A percentile compares a stretch with the other conserved stretches of the same genome.
Conservation (phyloP, 495 filamentous ascomycete species). For the Entonaema liquescens region DNA sequence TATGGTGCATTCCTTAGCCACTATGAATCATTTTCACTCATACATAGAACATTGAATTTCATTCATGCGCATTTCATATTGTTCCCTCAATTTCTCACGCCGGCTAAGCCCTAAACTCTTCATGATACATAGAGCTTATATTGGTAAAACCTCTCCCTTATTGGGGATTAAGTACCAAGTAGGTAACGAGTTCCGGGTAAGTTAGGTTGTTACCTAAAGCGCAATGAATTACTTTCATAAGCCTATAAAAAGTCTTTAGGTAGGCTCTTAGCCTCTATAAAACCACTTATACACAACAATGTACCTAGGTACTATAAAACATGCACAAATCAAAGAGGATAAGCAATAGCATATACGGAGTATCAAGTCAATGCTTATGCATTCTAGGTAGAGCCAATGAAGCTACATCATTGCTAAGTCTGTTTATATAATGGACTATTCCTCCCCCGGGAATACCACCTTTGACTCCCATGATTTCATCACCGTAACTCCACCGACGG, state of each 20-base stretch:
- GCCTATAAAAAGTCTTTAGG: too few relatives aligned
- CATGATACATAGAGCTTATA: too few relatives aligned
- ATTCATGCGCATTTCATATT: background rate
- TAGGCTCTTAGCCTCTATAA: too few relatives aligned
- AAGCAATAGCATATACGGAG: background rate
- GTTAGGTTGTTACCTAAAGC: background rate
- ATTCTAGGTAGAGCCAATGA: background rate
- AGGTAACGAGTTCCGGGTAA: background rate
- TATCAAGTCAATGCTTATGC: background rate
- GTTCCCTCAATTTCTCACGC: too few relatives aligned
- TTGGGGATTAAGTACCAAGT: too few relatives aligned
- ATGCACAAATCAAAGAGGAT: background rate
- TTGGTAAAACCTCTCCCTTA: too few relatives aligned
- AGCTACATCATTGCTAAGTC: background rate
- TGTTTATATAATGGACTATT: slow-evolving; percentile 14
- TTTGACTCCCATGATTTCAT: slow-evolving; percentile 11
- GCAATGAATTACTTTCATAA: background rate
- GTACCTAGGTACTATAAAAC: too few relatives aligned
- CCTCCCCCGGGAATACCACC: background rate
- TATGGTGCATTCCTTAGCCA: background rate
- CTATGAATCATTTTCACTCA: slow-evolving; percentile 39
- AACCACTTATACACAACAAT: background rate
- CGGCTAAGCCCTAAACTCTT: too few relatives aligned
- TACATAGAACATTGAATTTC: too few relatives aligned
- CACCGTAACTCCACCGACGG: slow-evolving; percentile 62